Base-by-base conservation (phyloP, 352 stramenopile species). In the Globisporangium polare region DNA sequence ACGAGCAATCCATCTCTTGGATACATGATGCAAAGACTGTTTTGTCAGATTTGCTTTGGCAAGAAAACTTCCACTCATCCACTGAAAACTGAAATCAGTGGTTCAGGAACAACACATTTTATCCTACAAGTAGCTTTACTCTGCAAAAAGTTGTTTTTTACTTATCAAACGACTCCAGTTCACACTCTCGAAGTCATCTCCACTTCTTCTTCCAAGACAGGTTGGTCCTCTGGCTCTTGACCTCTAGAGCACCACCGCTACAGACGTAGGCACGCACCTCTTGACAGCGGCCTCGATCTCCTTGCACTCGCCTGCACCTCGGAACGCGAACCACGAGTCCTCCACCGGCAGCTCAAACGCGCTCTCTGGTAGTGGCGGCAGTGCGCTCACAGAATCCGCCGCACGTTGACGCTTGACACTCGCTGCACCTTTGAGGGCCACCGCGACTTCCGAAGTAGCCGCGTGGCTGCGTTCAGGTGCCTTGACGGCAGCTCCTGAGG, bases 241-340 rank as follows among this genome's bases (percentile, higher is more conserved):
- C 8, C 39, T 47, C 18, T 47, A 47, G 26, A 39, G 22, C 47
- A 53, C 47, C 7, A 53, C 24, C 15, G 26, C 26, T 27, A 5
- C 22, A 10, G 52, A 53, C 15, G 47, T 6, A 15, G 18, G 18
- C 26, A 53, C 35, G 33, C 62, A 67, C 17, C 57, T 58, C 55
- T 60, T 54, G 55, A 74, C 45, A 6, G 66, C 67, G 12, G 58
- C 15, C 33, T 74, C 62, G 42, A 78, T 53, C n/a, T 29, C 62
- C 1, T 56, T 55, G 42, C 56, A 68, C 33, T 78, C 71, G 15
- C 26, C 47, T 0, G 24, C n/a, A 7, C 57, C 60, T 26, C 60
- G 53, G 51, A 69, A 71, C 24, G 68, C 71, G 35, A 78, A 76
- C 71, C 71, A 78, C 29, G 65, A 64, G 12, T 46, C 29, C 9